Evolutionary conservation across 441 rosid genomes (phyloP), one percentile per base, ranked within the genome.

Genomic region (Heliophila coronopifolia): DNA sequence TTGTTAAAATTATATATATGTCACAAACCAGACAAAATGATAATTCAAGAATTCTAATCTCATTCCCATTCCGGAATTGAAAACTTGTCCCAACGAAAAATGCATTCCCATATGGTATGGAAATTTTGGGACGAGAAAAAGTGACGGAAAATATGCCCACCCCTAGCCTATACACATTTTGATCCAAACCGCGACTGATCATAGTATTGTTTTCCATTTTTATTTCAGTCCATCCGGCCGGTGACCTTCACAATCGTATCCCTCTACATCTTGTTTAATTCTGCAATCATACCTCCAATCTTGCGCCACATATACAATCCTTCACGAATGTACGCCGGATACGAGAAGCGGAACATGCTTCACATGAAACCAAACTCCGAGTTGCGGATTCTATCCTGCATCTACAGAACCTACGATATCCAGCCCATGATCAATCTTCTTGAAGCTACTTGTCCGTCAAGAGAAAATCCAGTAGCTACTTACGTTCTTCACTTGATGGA

Each of bases 401-500:
- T 84, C 52, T 73, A 73, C 41, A 64, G 62, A 53, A 70, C 74
- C 0, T 73, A 66, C 4, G 69, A 77, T 31, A 64, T 73, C 4
- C 50, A 54, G 7, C 49, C 66, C 3, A 53, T 68, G 66, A 50
- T 73, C 19, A 73, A 65, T 32, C 61, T 80, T 9, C 49, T 80
- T 5, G 59, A 71, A 18, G 61, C 62, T 8, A 50, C 63, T 7
- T 50, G 24, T 39, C 81, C 81, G 0, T 54, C 73, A 1, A 63
- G 31, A 50, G 67, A 65, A 3, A 63, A 14, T 19, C 78, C 81
- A 0, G 35, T 71, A 7, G 52, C 50, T 16, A 53, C 78, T 9
- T 61, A 66, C n/a, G 75, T 68, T 3, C 73, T 74, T 25, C 87
- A 76, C 64, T 73, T 78, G 22, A 36, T 73, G 56, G 76, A 71